Evolutionary conservation across 2,329 filamentous ascomycete species (phyloP), one percentile per base, ranked within the genome.

Genomic region (Trichoderma citrinoviride): DNA sequence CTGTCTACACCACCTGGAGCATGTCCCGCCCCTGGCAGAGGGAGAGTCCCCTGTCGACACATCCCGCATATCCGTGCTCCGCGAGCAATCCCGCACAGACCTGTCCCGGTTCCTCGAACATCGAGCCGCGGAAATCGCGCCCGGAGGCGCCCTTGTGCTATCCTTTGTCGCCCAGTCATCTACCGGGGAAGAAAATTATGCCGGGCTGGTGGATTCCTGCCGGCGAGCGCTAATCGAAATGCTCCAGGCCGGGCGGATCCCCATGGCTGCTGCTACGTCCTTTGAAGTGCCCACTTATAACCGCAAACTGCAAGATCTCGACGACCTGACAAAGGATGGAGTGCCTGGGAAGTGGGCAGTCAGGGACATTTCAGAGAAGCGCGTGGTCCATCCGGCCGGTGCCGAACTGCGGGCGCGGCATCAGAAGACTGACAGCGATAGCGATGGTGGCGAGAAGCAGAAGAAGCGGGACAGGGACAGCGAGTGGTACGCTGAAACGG

Each of bases 221-320:
- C 29, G 33, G 2, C 53, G 25, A 19, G 53, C 21, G 17, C 8
- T 56, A 17, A 19, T 56, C 5, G 17, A 29, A 8, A 19, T 56
- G 23, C 23, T 44, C 5, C 53, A 56, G 6, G 40, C 23, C 37
- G 40, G 17, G 5, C 17, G 43, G 7, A 23, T 44, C 25, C 37
- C 53, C 10, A 19, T 29, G 17, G 40, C 23, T 15, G 23, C 53
- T 15, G 23, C 41, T 25, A 43, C 40, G 2, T 8, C 53, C 23
- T 56, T 56, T 56, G 21, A 56, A 15, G 40, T 56, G 40, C 53
- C 53, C 53, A 56, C 40, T 27, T 56, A 44, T 29, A 55, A 56
- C 53, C 53, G 53, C 6, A 25, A 23, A 4, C 47, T 52, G 8
- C 21, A 56, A 44, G 53, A 56, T 56, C 53, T 56, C 1, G 53